These are phyloP conservation scores for Cyclospora cayetanensis DNA, from an alignment of 169 alveolate species.

Conservation along the genomic window DNA sequence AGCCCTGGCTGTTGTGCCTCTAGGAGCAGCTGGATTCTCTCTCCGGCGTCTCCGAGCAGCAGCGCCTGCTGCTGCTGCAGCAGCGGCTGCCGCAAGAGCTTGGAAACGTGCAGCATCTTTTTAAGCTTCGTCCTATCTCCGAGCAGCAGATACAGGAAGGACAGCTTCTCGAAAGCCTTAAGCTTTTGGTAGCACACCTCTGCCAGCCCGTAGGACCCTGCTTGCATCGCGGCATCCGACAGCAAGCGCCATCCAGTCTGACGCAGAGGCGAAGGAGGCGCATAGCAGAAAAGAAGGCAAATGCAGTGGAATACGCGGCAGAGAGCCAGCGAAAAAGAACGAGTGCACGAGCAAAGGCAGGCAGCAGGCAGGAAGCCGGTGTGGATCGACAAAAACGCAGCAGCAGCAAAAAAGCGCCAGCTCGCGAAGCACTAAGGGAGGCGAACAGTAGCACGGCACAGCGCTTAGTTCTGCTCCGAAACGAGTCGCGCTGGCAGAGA, in stretches of 20 bases:
- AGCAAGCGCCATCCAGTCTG: slow-evolving; percentile 73
- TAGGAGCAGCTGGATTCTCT: slow-evolving; percentile 89
- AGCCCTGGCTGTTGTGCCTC: slow-evolving; percentile 89
- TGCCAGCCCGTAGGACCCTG: slow-evolving; percentile 89
- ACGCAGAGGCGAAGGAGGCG: neutral
- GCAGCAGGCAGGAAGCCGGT: neutral
- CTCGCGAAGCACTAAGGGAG: too few species aligned
- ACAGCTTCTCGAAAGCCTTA: slow-evolving; percentile 86
- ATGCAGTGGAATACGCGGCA: too few species aligned
- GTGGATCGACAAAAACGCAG: neutral
- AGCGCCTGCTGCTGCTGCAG: slow-evolving; percentile 88
- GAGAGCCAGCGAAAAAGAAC: too few species aligned
- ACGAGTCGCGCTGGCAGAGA: too few species aligned
- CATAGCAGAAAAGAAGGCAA: neutral
- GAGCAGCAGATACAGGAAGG: slow-evolving; percentile 87
- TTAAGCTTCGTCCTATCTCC: slow-evolving; percentile 82
- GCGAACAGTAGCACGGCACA: too few species aligned
- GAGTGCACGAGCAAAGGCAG: neutral
- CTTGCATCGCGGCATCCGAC: slow-evolving; percentile 82
- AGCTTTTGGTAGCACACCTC: slow-evolving; percentile 91
- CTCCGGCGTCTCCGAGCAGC: slow-evolving; percentile 88
- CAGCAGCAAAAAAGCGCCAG: too few species aligned
- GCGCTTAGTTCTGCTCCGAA: too few species aligned
- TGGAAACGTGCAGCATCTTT: slow-evolving; percentile 85
- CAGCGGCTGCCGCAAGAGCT: slow-evolving; percentile 86